phyloP scores from a whole-genome alignment of 768 basidiomycete genomes.

The Pulveroboletus sp. region DNA sequence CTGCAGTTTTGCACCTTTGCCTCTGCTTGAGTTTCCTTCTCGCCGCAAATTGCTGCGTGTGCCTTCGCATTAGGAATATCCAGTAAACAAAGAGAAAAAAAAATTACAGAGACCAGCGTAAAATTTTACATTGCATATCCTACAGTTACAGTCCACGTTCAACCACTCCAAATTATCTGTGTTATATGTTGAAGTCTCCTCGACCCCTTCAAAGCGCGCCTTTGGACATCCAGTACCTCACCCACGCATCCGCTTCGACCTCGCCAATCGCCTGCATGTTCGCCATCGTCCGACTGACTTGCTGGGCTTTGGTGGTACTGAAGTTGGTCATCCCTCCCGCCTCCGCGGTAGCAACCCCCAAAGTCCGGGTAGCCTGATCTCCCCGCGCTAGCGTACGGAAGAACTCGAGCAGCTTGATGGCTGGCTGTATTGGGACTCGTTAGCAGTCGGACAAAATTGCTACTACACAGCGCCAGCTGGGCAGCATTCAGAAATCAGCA shows the following conservation, averaged over 20 bases:
- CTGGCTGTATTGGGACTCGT: conserved; percentile 23
- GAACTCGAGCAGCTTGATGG: conserved; percentile 33
- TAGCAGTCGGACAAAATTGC: neutral
- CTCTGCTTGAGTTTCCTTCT: too few species aligned
- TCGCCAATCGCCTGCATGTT: conserved; percentile 24
- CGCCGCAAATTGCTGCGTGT: too few species aligned
- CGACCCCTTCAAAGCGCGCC: conserved; percentile 11
- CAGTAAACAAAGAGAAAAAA: too few species aligned
- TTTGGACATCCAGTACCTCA: conserved; percentile 22
- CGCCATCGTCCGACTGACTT: conserved; percentile 21
- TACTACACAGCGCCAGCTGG: too few species aligned
- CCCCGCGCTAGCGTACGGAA: conserved; percentile 23
- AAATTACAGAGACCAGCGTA: too few species aligned
- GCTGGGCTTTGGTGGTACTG: conserved; percentile 10
- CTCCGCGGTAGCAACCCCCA: conserved; percentile 1
- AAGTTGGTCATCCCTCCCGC: conserved; percentile 20
- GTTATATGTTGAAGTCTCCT: too few species aligned
- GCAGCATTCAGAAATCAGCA: neutral
- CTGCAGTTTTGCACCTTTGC: too few species aligned
- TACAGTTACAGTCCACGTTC: too few species aligned
- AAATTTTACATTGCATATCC: too few species aligned
- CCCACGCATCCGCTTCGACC: conserved; percentile 23
- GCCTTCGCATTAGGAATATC: too few species aligned
- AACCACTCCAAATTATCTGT: too few species aligned
- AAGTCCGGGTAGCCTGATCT: conserved; percentile 7